Conservation (phyloP, 2,329 filamentous ascomycete species). For the Cordyceps fumosorosea region DNA sequence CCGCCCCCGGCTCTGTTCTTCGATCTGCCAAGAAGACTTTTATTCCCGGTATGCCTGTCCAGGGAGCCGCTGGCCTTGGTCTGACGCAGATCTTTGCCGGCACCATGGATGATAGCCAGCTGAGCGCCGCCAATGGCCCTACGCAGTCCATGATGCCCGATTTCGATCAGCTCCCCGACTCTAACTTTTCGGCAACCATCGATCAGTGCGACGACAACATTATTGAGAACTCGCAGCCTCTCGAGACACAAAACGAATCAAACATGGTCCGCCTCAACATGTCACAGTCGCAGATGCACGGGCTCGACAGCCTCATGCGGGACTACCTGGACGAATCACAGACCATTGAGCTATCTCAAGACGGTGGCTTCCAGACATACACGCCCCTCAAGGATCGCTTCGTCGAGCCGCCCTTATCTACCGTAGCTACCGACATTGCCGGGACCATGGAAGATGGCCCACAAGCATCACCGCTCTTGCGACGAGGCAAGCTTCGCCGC, state of each 20-base stretch:
- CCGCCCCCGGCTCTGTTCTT: constrained; percentile 56
- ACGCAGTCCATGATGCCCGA: constrained; percentile 49
- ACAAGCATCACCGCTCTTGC: constrained; percentile 60
- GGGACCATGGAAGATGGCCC: constrained; percentile 29
- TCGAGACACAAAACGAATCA: constrained; percentile 28
- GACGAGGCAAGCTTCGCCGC: constrained; percentile 49
- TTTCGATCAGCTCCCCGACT: constrained; percentile 50
- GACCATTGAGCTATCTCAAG: constrained; percentile 71
- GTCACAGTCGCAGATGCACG: constrained; percentile 54
- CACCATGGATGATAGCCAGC: constrained; percentile 67
- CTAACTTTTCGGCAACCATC: constrained; percentile 54
- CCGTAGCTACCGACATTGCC: constrained; percentile 59
- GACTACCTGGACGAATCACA: constrained; percentile 53
- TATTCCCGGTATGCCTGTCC: constrained; percentile 60
- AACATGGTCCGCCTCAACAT: constrained; percentile 50
- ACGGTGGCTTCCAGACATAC: constrained; percentile 66
- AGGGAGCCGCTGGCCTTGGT: constrained; percentile 58
- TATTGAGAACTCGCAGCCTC: constrained; percentile 37
- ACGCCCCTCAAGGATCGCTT: constrained; percentile 67
- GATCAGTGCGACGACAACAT: constrained; percentile 48
- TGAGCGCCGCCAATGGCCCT: constrained; percentile 23
- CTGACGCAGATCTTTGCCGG: constrained; percentile 88
- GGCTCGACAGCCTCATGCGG: constrained; percentile 49
- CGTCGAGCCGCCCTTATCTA: constrained; percentile 57
- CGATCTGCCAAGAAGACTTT: constrained; percentile 63